A percentile compares a stretch with the other conserved stretches of the same genome.
Conservation (phyloP, 495 filamentous ascomycete species). For the Oleoguttula mirabilis region DNA sequence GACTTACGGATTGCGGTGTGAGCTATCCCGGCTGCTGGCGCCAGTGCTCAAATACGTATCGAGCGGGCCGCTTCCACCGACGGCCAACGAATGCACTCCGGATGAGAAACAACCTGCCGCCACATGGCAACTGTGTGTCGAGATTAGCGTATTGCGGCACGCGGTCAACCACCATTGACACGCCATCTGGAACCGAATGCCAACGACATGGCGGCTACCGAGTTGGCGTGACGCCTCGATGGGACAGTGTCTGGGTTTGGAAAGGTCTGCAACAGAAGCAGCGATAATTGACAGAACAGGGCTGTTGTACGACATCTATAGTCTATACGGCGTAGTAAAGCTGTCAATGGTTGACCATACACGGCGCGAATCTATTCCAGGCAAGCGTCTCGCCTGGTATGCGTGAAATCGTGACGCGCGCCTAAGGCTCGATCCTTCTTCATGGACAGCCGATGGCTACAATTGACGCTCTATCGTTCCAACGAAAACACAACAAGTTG, state of each 20-base stretch:
- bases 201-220: too few relatives aligned
- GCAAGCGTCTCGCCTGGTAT: conserved; percentile 8
- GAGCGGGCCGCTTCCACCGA: neutral
- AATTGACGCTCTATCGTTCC: neutral
- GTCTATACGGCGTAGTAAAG: neutral
- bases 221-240: neutral
- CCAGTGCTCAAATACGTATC: neutral
- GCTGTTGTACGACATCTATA: neutral
- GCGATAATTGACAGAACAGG: neutral
- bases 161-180: too few relatives aligned
- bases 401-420: conserved; percentile 3
- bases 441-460: neutral
- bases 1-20: too few relatives aligned
- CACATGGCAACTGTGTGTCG: too few relatives aligned
- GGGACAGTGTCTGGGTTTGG: neutral
- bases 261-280: neutral
- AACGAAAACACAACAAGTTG: neutral
- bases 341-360: neutral
- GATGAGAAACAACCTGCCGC: neutral
- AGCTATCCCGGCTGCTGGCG: neutral
- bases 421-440: neutral
- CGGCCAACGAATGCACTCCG: neutral
- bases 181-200: too few relatives aligned
- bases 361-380: neutral
- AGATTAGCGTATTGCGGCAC: neutral